Conservation (phyloP, 108 stramenopile genomes). For the Cylindrotheca closterium region DNA sequence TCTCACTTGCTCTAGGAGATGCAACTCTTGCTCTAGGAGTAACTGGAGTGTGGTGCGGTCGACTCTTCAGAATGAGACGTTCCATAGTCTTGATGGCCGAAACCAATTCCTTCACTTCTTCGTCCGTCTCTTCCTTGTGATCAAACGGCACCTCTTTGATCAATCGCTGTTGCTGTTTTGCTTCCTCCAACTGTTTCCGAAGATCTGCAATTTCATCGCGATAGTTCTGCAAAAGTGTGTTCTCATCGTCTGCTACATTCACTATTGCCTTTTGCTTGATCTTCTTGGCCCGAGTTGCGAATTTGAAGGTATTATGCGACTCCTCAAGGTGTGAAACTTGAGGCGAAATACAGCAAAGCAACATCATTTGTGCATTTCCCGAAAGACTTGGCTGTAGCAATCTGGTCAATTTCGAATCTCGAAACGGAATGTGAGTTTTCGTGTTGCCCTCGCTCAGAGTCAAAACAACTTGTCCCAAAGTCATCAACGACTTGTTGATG, state of each 20-base stretch:
- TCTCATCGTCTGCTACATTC: slow-evolving; percentile 62
- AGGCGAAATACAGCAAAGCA: slow-evolving; percentile 86
- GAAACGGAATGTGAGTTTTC: slow-evolving; percentile 68
- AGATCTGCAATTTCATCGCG: slow-evolving; percentile 82
- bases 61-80: slow-evolving; percentile 70
- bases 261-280: slow-evolving; percentile 87
- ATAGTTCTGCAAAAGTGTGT: slow-evolving; percentile 77
- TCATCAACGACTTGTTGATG: slow-evolving; percentile 96
- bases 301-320: slow-evolving; percentile 92
- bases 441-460: slow-evolving; percentile 60
- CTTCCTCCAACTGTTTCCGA: slow-evolving; percentile 72
- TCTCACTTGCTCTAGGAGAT: not conserved
- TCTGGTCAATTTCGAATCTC: slow-evolving; percentile 94
- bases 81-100: slow-evolving; percentile 82
- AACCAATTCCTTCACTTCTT: slow-evolving; percentile 65
- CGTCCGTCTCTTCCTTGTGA: slow-evolving; percentile 31
- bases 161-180: slow-evolving; percentile 45
- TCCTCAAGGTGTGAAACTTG: slow-evolving; percentile 73
- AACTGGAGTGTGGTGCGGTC: slow-evolving; percentile 4
- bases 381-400: slow-evolving; percentile 87
- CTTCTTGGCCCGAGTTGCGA: slow-evolving; percentile 88
- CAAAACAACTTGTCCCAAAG: slow-evolving; percentile 90
- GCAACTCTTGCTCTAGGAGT: not conserved
- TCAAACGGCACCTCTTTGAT: slow-evolving; percentile 13
- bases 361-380: slow-evolving; percentile 87